A percentile compares a stretch with the other conserved stretches of the same genome.
These are phyloP conservation scores for Geotrichum carabidarum DNA, from an alignment of 1,139 yeast genomes.

Conservation along the genomic window DNA sequence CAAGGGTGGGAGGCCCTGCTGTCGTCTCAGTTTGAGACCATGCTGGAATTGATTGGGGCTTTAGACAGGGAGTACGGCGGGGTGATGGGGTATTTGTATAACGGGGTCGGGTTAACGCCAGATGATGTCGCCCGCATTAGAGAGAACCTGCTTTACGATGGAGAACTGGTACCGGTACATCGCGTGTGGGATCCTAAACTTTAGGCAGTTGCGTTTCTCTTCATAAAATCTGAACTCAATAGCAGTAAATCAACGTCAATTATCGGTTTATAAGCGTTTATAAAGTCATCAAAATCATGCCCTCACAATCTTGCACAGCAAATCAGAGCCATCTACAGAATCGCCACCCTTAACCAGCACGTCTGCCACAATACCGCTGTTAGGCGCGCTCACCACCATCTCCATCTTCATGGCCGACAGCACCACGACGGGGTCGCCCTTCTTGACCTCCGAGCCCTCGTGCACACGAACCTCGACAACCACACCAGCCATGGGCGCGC, in stretches of 20 bases:
- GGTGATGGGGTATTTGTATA: slow-evolving; percentile 47
- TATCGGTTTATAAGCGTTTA: background rate
- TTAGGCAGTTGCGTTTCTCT: no score
- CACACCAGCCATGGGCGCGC: slow-evolving; percentile 99
- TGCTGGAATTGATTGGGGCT: slow-evolving; percentile 58
- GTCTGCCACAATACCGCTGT: slow-evolving; percentile 74
- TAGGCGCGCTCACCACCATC: slow-evolving; percentile 94
- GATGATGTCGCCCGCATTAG: slow-evolving; percentile 51
- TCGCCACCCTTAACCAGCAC: slow-evolving; percentile 83
- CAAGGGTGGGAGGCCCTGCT: slow-evolving; percentile 55
- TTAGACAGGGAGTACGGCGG: slow-evolving; percentile 53
- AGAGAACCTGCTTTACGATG: slow-evolving; percentile 37
- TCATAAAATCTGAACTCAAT: background rate
- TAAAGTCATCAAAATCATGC: slow-evolving; percentile 6
- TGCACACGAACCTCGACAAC: slow-evolving; percentile 90
- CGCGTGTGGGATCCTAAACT: background rate
- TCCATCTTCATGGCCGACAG: slow-evolving; percentile 99
- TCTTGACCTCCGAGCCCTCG: slow-evolving; percentile 81
- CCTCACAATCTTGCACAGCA: slow-evolving; percentile 51
- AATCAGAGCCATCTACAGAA: slow-evolving; percentile 88
- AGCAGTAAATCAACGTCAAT: background rate
- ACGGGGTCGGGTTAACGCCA: slow-evolving; percentile 45
- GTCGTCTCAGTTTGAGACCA: slow-evolving; percentile 65
- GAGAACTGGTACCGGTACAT: slow-evolving; percentile 14
- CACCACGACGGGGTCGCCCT: slow-evolving; percentile 94